Conservation (phyloP, 306 rosid genomes). For the Astragalus membranaceus region DNA sequence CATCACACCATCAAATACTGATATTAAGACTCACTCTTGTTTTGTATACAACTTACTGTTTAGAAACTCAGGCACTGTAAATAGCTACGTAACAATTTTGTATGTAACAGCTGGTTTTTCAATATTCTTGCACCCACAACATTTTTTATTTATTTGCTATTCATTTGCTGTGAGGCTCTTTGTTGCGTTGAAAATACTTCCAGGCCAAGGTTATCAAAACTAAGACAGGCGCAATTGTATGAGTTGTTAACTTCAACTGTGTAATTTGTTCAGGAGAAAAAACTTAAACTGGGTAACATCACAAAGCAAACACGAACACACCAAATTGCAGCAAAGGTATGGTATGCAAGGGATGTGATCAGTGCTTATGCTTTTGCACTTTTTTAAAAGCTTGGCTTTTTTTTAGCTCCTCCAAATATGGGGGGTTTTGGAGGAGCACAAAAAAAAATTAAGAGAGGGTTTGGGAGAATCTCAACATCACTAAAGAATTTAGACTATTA, state of each 20-base stretch:
- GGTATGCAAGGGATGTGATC: no score
- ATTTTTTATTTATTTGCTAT: neutral
- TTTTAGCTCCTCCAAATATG: no score
- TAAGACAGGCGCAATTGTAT: neutral
- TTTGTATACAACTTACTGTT: conserved; percentile 37
- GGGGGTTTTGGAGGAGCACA: no score
- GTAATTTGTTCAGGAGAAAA: neutral
- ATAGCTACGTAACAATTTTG: conserved; percentile 26
- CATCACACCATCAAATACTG: conserved; percentile 75
- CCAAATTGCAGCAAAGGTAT: no score
- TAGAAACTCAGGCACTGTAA: conserved; percentile 43
- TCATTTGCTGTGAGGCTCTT: neutral
- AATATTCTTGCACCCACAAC: conserved; percentile 13
- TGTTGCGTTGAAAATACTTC: neutral
- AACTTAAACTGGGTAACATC: no score
- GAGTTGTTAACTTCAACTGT: no score
- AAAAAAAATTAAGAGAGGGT: no score
- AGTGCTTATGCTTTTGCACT: no score
- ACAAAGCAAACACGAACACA: no score
- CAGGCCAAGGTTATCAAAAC: neutral
- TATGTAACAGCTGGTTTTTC: conserved; percentile 13
- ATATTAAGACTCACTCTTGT: conserved; percentile 17
- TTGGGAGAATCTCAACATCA: no score
- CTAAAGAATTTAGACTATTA: no score
- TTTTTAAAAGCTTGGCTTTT: no score